Conservation (phyloP, 2,329 filamentous ascomycete species). For the Aureobasidium sp. region DNA sequence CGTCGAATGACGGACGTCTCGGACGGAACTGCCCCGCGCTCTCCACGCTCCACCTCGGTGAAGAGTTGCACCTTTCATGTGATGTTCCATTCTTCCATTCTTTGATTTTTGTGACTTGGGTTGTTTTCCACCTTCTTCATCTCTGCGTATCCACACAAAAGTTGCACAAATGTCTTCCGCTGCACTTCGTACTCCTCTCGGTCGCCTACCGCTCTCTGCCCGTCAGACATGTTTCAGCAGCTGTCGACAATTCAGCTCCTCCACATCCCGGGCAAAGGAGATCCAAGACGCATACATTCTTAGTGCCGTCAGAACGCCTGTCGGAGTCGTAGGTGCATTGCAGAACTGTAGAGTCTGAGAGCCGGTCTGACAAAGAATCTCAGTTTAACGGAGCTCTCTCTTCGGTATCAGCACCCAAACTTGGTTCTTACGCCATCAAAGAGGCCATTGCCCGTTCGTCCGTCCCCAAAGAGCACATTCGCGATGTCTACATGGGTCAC, state of each 20-base stretch:
- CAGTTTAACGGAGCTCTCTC: slow-evolving; percentile 93
- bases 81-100: slow-evolving; percentile 1
- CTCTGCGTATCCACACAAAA: neutral
- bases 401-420: slow-evolving; percentile 72
- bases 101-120: neutral
- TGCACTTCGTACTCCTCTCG: neutral
- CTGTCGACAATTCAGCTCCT: slow-evolving; percentile 37
- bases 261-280: slow-evolving; percentile 47
- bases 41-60: slow-evolving; percentile 5
- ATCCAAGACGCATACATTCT: slow-evolving; percentile 90
- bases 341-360: neutral
- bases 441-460: slow-evolving; percentile 79
- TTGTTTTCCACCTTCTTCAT: slow-evolving; percentile 1
- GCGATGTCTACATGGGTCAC: slow-evolving; percentile 96
- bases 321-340: slow-evolving; percentile 59
- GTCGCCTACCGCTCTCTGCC: neutral
- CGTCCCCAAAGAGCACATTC: slow-evolving; percentile 70
- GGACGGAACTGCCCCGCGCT: neutral
- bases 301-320: slow-evolving; percentile 81
- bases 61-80: slow-evolving; percentile 8
- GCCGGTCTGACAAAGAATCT: neutral
- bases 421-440: slow-evolving; percentile 87
- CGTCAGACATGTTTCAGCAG: slow-evolving; percentile 3
- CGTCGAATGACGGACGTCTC: neutral
- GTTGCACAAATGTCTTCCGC: neutral